These are phyloP conservation scores for Athelia sp. DNA, from an alignment of 1,284 basidiomycete species.

Conservation along the genomic window DNA sequence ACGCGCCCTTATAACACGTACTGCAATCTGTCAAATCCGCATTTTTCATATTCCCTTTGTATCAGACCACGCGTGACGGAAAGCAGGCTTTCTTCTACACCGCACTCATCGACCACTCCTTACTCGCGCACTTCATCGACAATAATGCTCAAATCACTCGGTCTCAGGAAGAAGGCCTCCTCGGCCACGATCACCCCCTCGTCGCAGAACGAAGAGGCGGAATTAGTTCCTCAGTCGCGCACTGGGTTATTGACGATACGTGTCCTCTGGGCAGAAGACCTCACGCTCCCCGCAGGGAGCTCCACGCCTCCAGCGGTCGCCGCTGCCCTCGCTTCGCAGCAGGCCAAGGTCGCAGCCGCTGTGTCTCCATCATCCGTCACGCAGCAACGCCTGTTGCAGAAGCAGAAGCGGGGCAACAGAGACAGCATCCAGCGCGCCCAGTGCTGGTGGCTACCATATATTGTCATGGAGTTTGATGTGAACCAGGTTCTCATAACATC, in stretches of 20 bases:
- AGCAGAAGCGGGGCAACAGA: conserved; percentile 31
- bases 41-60: no score
- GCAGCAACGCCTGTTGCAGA: conserved; percentile 64
- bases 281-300: conserved; percentile 64
- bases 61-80: no score
- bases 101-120: no score
- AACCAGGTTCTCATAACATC: conserved; percentile 98
- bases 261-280: conserved; percentile 79
- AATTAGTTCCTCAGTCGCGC: conserved; percentile 53
- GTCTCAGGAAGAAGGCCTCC: conserved; percentile 42
- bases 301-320: conserved; percentile 69
- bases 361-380: conserved; percentile 75
- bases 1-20: no score
- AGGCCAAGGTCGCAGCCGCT: conserved; percentile 71
- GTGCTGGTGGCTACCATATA: conserved; percentile 96
- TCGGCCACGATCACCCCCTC: conserved; percentile 43
- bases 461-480: conserved; percentile 98
- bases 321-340: conserved; percentile 67
- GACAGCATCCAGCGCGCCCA: conserved; percentile 85
- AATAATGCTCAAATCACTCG: conserved; percentile 15
- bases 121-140: no score
- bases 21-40: no score
- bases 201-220: conserved; percentile 67
- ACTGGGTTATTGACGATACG: conserved; percentile 81
- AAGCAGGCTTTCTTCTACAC: no score